Evolutionary conservation across 148 eudicot species (phyloP), one percentile per base, ranked within the genome.

Genomic region (Rhododendron griersonianum): DNA sequence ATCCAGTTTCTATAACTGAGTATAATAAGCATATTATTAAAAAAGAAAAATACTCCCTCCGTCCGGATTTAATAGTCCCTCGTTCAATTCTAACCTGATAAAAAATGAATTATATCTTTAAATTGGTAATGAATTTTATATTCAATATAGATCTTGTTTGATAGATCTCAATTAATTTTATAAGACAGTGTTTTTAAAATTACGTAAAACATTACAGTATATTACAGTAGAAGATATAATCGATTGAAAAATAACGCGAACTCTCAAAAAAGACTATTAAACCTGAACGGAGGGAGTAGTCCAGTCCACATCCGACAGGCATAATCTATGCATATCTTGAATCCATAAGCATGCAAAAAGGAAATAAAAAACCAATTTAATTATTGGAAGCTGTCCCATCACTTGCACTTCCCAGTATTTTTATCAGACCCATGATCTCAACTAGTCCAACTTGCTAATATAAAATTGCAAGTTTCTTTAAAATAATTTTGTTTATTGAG

Each of bases 391-490:
- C 0, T 45, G 53, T 47, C 33, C 79, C 25, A 35, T 35, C 79
- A 35, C 73, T 53, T 50, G 53, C 63, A 50, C 48, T 75, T 37
- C 16, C 30, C 13, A 41, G 4, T 41, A 51, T 28, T 30, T 51
- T 81, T 81, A 81, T 55, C 18, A 55, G 69, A 53, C 11, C 67
- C 69, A 81, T 18, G 61, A 53, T 81, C 47, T 81, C 71, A 18
- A 81, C 69, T 30, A 21, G 45, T 53, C 5, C 69, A 81, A 81
- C 69, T 81, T 81, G 83, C 44, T 33, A 15, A 14, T 53, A 19
- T 39, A 7, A 18, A 44, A 44, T 41, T 45, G 25, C 39, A 30
- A 1, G 18, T 4, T 30, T 30, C 10, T 78, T 0, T 75, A 7
- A 9, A 47, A 45, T 47, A 18, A 57, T 15, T 28, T 80, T 2